phyloP scores from a whole-genome alignment of 768 basidiomycete species.

The Boletus tomentosulus region DNA sequence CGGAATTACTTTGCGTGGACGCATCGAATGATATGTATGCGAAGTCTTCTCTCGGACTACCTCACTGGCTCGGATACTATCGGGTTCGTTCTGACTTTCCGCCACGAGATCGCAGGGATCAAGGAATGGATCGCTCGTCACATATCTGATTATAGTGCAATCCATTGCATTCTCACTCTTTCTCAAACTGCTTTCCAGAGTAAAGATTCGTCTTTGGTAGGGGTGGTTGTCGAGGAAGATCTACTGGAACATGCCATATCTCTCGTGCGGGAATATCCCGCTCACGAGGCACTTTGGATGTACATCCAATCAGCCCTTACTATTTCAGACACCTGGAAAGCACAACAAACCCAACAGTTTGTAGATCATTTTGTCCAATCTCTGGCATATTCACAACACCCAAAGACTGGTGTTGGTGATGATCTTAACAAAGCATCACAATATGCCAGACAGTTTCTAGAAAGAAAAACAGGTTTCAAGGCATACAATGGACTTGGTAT shows the following conservation, averaged over 20 bases:
- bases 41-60: conserved; percentile 22
- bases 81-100: conserved; percentile 31
- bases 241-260: conserved; percentile 41
- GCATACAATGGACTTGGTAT: background rate
- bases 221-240: conserved; percentile 2
- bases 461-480: background rate
- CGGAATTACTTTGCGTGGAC: conserved; percentile 76
- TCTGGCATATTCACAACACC: conserved; percentile 2
- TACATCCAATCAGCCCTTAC: conserved; percentile 30
- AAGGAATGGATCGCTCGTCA: conserved; percentile 58
- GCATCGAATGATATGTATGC: conserved; percentile 53
- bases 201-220: conserved; percentile 1
- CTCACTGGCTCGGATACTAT: conserved; percentile 12
- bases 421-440: conserved; percentile 1
- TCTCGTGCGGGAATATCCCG: conserved; percentile 48
- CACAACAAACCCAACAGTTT: conserved; percentile 7
- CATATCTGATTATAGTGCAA: conserved; percentile 63
- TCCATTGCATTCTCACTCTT: conserved; percentile 50
- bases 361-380: conserved; percentile 15
- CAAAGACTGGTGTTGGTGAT: background rate
- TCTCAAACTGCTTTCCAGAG: conserved; percentile 15
- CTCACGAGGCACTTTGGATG: conserved; percentile 63
- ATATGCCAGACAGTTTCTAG: conserved; percentile 11
- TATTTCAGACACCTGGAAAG: background rate
- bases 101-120: conserved; percentile 35